Evolutionary conservation across 2,329 filamentous ascomycete species (phyloP), one percentile per base, ranked within the genome.

Genomic region (Leptographium lundbergii): DNA sequence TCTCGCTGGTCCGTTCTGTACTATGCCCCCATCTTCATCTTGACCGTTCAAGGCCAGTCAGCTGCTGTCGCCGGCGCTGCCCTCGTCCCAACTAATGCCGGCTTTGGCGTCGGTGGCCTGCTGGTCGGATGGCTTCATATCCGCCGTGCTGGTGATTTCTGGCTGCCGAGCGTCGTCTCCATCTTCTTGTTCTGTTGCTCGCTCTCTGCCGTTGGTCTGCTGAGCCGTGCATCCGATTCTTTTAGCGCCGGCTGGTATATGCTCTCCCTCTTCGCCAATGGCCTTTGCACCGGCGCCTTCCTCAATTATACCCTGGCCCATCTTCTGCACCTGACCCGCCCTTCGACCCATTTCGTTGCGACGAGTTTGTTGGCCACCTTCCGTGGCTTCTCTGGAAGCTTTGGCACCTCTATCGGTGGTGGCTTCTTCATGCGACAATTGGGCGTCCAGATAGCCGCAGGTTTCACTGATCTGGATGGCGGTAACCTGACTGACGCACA

Each of bases 301-400:
- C 73, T 92, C 60, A 94, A 92, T 70, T 95, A 95, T 71, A 88
- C 86, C 0, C 78, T 95, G 3, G 88, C 89, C 0, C 90, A 95
- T 66, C 70, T 91, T 6, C 77, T 95, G 5, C 87, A 94, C 68
- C 75, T 92, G 6, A 87, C 86, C 0, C 74, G 75, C 0, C 76
- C 81, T 0, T 77, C 81, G 7, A 82, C 84, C 1, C 87, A 91
- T 66, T 90, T 88, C 66, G 82, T 94, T 56, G 82, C 87, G 3
- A 89, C 86, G 0, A 87, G 88, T 14, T 75, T 95, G 50, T 72
- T 92, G 4, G 82, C 86, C 32, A 95, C 89, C 0, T 92, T 92
- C 71, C 80, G 90, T 4, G 88, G 88, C 6, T 91, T 94, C 63
- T 87, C 88, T 0, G 88, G 88, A 17, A 87, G 84, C 57, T 94